Evolutionary conservation across 1,284 basidiomycete species (phyloP).

Genomic region (Leccinum pallidistipes): DNA sequence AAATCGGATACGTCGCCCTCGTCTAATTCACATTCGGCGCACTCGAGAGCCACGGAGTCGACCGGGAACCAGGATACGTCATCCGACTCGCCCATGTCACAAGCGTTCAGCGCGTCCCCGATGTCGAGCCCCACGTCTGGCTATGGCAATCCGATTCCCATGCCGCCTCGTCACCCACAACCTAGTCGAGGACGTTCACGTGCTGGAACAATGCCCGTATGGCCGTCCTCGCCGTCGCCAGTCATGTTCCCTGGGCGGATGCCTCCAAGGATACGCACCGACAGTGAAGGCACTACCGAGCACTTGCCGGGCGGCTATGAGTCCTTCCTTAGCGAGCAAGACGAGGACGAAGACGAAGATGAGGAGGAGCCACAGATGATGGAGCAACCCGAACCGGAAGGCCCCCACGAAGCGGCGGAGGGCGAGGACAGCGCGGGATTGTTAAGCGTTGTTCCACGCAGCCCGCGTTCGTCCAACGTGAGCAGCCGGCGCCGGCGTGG

Average conservation of each 20-base stretch:
- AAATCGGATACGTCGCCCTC: slow-evolving; percentile 38
- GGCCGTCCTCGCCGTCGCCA: slow-evolving; percentile 46
- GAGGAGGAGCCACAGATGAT: slow-evolving; percentile 45
- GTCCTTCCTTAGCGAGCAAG: slow-evolving; percentile 37
- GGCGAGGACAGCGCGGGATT: slow-evolving; percentile 72
- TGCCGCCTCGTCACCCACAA: slow-evolving; percentile 70
- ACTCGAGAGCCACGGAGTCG: slow-evolving; percentile 49
- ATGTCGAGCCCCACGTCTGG: slow-evolving; percentile 39
- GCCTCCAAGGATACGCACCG: slow-evolving; percentile 42
- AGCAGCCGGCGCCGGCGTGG: slow-evolving; percentile 39
- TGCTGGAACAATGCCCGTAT: slow-evolving; percentile 51
- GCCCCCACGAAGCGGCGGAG: slow-evolving; percentile 60
- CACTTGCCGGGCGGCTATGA: slow-evolving; percentile 31
- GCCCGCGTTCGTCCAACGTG: slow-evolving; percentile 56
- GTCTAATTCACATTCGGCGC: slow-evolving; percentile 43
- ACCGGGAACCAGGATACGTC: slow-evolving; percentile 56
- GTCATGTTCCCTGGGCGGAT: slow-evolving; percentile 41
- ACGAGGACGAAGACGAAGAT: slow-evolving; percentile 42
- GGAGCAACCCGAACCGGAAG: slow-evolving; percentile 54
- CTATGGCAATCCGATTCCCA: slow-evolving; percentile 54
- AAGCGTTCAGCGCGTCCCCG: slow-evolving; percentile 30
- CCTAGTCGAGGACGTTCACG: slow-evolving; percentile 45
- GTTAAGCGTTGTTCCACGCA: slow-evolving; percentile 46
- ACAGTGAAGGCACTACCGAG: slow-evolving; percentile 41
- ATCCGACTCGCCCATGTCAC: slow-evolving; percentile 48